Percentiles rank a stretch among this genome's conserved stretches.
These are phyloP conservation scores for Irpex rosettiformis DNA, from an alignment of 1,284 basidiomycete species.

Conservation along the genomic window DNA sequence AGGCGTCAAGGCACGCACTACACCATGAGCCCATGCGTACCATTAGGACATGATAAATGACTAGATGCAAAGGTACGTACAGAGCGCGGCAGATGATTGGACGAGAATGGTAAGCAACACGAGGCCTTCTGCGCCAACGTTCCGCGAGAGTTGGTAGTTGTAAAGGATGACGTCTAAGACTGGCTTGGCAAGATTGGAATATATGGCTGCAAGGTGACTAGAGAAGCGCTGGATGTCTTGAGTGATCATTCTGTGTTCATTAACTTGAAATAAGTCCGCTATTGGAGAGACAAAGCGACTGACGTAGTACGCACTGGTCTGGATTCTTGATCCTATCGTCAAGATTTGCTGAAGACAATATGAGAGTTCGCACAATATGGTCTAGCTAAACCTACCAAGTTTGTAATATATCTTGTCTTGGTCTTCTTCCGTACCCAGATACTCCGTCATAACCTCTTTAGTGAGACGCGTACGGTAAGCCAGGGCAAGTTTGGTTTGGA, in stretches of 20 bases:
- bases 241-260: constrained; percentile 81
- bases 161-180: constrained; percentile 92
- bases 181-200: constrained; percentile 92
- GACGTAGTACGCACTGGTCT: constrained; percentile 65
- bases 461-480: constrained; percentile 91
- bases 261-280: constrained; percentile 4
- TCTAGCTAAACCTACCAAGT: constrained; percentile 51
- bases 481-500: constrained; percentile 92
- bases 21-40: not conserved
- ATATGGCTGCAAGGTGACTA: constrained; percentile 88
- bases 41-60: too few species aligned
- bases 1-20: constrained; percentile 87
- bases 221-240: constrained; percentile 96
- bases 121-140: constrained; percentile 93
- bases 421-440: constrained; percentile 75
- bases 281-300: not conserved
- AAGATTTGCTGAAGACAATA: constrained; percentile 87
- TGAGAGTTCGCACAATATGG: too few species aligned
- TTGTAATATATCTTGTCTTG: constrained; percentile 89
- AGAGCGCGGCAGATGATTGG: constrained; percentile 74
- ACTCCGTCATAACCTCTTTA: constrained; percentile 77
- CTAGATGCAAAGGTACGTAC: constrained; percentile 44
- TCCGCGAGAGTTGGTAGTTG: constrained; percentile 93
- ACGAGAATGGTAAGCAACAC: constrained; percentile 84
- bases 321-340: constrained; percentile 97